Evolutionary conservation across 345 rosid genomes (phyloP).

Genomic region (Durio zibethinus): DNA sequence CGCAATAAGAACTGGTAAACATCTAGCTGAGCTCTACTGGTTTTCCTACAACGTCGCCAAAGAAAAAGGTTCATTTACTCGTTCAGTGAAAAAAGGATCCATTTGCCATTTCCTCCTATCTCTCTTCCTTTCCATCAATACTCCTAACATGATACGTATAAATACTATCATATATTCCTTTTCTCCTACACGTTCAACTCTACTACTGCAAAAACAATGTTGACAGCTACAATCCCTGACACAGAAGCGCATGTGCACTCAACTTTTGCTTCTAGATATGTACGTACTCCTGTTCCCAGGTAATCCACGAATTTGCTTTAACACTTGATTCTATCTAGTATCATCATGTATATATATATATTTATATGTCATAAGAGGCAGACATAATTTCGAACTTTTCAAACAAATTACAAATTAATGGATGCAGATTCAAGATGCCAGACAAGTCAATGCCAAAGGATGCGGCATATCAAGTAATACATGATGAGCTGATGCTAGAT

Average conservation of each 20-base stretch:
- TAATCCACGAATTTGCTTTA: background rate
- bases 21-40: background rate
- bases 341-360: no score
- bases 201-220: constrained; percentile 31
- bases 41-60: background rate
- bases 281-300: constrained; percentile 64
- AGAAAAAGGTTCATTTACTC: background rate
- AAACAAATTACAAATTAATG: no score
- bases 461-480: constrained; percentile 72
- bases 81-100: background rate
- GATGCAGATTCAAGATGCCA: constrained; percentile 58
- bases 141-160: background rate
- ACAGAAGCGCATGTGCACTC: constrained; percentile 51
- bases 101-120: background rate
- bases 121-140: background rate
- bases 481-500: constrained; percentile 76
- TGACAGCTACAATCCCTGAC: constrained; percentile 39
- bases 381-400: no score
- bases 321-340: no score
- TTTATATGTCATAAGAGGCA: no score
- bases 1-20: background rate
- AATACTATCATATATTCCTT: background rate
- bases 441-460: constrained; percentile 65
- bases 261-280: constrained; percentile 81
- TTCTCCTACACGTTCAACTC: background rate